Evolutionary conservation across 2,329 filamentous ascomycete species (phyloP).

Genomic region (Pyrenochaeta sp.): DNA sequence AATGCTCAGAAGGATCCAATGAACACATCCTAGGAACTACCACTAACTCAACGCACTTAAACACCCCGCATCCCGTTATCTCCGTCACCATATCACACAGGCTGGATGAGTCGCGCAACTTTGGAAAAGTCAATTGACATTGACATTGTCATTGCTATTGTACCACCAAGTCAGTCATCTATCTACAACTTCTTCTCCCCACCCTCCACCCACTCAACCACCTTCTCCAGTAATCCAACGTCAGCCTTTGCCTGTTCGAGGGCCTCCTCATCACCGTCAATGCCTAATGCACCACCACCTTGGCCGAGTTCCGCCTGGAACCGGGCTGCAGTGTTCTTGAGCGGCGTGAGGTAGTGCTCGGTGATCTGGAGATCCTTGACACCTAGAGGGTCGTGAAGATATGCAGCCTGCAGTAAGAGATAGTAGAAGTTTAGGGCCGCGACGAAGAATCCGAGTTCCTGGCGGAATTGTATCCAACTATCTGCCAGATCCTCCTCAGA

Average conservation of each 20-base stretch:
- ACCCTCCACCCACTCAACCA: slow-evolving; percentile 40
- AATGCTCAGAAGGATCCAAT: too few relatives aligned
- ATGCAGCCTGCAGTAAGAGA: slow-evolving; percentile 60
- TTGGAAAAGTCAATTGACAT: neutral
- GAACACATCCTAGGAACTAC: too few relatives aligned
- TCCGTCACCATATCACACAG: neutral
- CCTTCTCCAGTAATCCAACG: slow-evolving; percentile 46
- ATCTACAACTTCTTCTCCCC: slow-evolving; percentile 17
- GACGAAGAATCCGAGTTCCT: slow-evolving; percentile 63
- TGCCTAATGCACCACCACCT: slow-evolving; percentile 46
- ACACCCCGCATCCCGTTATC: too few relatives aligned
- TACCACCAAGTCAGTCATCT: neutral
- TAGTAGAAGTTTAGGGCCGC: slow-evolving; percentile 68
- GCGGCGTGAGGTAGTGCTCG: slow-evolving; percentile 53
- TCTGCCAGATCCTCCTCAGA: slow-evolving; percentile 30
- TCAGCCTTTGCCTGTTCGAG: slow-evolving; percentile 45
- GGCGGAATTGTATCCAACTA: slow-evolving; percentile 56
- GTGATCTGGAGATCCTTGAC: slow-evolving; percentile 56
- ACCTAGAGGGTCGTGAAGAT: slow-evolving; percentile 57
- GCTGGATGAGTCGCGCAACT: neutral
- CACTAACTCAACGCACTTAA: too few relatives aligned
- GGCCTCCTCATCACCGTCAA: slow-evolving; percentile 48
- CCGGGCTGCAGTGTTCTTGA: slow-evolving; percentile 47
- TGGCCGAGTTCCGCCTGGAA: slow-evolving; percentile 50
- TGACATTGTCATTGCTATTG: neutral